Percentiles rank a stretch among this genome's conserved stretches.
These are phyloP conservation scores for Trichomonas gallinae DNA, from an alignment of 208 protist genomes.

Conservation along the genomic window DNA sequence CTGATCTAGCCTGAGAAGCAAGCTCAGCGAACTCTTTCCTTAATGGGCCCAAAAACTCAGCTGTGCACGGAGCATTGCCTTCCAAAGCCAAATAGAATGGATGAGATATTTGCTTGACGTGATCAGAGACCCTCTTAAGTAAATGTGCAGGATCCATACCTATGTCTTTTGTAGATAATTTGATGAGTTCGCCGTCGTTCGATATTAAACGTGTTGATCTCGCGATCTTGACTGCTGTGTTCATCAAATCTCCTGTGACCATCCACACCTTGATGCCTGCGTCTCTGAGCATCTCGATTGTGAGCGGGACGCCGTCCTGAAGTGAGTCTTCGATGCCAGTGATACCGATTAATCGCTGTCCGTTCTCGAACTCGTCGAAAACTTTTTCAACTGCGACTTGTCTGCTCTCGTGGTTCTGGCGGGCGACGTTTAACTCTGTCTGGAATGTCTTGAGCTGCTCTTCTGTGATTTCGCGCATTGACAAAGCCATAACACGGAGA, in stretches of 20 bases:
- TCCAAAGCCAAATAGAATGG: neutral
- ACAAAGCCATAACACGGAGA: conserved; percentile 12
- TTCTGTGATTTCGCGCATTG: neutral
- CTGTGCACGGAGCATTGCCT: neutral
- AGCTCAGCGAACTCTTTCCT: conserved; percentile 37
- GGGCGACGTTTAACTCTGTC: neutral
- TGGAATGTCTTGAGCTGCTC: neutral
- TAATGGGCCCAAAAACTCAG: neutral
- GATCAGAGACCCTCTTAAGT: neutral
- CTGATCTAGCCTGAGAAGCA: conserved; percentile 53
- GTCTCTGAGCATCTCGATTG: conserved; percentile 41
- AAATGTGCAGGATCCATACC: neutral
- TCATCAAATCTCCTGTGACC: conserved; percentile 58
- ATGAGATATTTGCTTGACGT: neutral
- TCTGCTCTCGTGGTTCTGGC: neutral
- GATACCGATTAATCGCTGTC: conserved; percentile 40
- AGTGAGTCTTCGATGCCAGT: conserved; percentile 56
- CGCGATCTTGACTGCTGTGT: conserved; percentile 58
- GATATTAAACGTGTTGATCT: neutral
- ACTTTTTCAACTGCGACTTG: neutral
- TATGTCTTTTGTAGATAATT: neutral
- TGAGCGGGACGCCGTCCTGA: conserved; percentile 52
- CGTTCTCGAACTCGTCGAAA: conserved; percentile 36
- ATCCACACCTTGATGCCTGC: conserved; percentile 56
- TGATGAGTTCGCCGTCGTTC: neutral